Evolutionary conservation across 768 basidiomycete species (phyloP), one percentile per base, ranked within the genome.

Genomic region (Kwoniella mangroviensis): DNA sequence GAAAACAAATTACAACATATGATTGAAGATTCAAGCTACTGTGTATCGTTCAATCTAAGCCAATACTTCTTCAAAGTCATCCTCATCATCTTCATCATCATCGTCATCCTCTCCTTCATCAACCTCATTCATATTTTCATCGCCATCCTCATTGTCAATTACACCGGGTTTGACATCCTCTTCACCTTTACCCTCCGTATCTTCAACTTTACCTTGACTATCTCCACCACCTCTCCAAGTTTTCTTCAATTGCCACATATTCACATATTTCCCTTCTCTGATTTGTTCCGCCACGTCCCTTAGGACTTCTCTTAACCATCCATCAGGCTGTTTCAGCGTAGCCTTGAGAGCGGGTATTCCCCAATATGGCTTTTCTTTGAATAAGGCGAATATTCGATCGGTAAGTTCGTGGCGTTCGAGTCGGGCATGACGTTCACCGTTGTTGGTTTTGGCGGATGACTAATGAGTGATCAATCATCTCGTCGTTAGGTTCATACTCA

Each of bases 391-490:
- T 52, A 97, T 86, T 65, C 90, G 84, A 81, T 97, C 93, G 82
- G 93, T 86, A 9, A 97, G 87, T 79, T 95, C 91, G 84, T 93
- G 91, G 65, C 90, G 87, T 6, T 93, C 92, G 84, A 97, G 90
- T 80, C 94, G 92, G n/a, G 91, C 90, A 88, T 92, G 91, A 74
- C 92, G 91, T 83, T 94, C 92, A 84, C 67, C 68, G 41, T 63
- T 45, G 54, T 66, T 74, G 28, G 21, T 49, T 63, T 70, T 71
- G 52, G 40, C 60, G n/a, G 51, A 64, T 28, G 55, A 13, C 72
- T 63, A 19, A 51, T 19, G 17, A 21, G 0, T 19, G 40, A n/a
- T 53, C 17, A 15, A 12, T 13, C 21, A 19, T 13, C 43, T 49
- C 42, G 40, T 22, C 11, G 22, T 43, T 3, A 24, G 34, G 4